Evolutionary conservation across 768 basidiomycete species (phyloP).

Genomic region (Lyophyllum semitale): DNA sequence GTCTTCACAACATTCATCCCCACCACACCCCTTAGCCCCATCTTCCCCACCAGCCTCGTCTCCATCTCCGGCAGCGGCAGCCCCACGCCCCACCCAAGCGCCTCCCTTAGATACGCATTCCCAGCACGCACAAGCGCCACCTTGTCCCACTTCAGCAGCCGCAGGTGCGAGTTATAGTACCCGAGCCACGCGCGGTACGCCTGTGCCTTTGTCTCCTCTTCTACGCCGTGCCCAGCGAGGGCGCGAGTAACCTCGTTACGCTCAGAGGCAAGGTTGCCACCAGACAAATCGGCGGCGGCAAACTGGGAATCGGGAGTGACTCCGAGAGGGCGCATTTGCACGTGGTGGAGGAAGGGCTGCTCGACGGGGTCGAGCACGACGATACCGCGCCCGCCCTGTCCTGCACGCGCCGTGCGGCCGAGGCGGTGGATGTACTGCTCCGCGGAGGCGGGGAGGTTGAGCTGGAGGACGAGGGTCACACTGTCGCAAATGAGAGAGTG

Average conservation of each 20-base stretch:
- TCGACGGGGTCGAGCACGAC: slow-evolving; percentile 57
- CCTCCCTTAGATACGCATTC: slow-evolving; percentile 34
- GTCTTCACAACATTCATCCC: slow-evolving; percentile 24
- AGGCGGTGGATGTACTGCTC: slow-evolving; percentile 84
- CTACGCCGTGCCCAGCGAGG: slow-evolving; percentile 31
- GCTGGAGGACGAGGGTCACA: slow-evolving; percentile 61
- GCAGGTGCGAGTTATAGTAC: slow-evolving; percentile 49
- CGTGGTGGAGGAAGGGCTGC: slow-evolving; percentile 43
- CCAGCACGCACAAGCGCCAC: slow-evolving; percentile 41
- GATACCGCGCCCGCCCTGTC: slow-evolving; percentile 59
- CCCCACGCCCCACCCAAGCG: slow-evolving; percentile 32
- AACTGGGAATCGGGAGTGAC: slow-evolving; percentile 33
- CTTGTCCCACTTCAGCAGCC: slow-evolving; percentile 37
- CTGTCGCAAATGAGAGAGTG: slow-evolving; percentile 28
- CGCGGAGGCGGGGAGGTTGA: slow-evolving; percentile 65
- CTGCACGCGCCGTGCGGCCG: slow-evolving; percentile 78
- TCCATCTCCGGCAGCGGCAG: slow-evolving; percentile 35
- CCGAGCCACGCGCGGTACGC: slow-evolving; percentile 60
- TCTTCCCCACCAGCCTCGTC: slow-evolving; percentile 49
- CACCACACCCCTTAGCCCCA: slow-evolving; percentile 43
- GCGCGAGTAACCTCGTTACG: slow-evolving; percentile 16
- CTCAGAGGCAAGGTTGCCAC: slow-evolving; percentile 18
- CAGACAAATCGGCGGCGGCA: slow-evolving; percentile 18
- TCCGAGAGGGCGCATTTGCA: slow-evolving; percentile 40
- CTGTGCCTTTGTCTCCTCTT: slow-evolving; percentile 43